These are phyloP conservation scores for Cyclotella distinguenda DNA, from an alignment of 108 stramenopile genomes.

Conservation along the genomic window DNA sequence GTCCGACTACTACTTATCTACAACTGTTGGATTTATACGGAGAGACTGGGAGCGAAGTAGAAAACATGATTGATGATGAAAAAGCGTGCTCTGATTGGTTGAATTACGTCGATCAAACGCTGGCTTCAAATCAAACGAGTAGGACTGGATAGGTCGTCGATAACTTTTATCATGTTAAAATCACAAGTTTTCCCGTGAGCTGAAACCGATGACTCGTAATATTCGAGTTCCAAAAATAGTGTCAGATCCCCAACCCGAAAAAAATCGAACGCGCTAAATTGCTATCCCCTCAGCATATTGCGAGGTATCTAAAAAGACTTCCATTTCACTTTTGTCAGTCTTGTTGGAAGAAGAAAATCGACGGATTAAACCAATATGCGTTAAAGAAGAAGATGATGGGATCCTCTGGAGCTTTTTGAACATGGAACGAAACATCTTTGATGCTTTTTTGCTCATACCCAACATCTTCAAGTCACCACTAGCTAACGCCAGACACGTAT, in stretches of 20 bases:
- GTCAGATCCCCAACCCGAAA: too few relatives aligned
- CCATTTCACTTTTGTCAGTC: constrained; percentile 8
- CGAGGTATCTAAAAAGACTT: constrained; percentile 1
- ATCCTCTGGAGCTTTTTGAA: constrained; percentile 9
- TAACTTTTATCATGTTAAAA: neutral
- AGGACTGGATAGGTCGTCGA: constrained; percentile 5
- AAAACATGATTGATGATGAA: constrained; percentile 6
- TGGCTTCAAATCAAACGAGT: neutral
- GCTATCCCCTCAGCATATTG: constrained; percentile 9
- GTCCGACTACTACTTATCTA: constrained; percentile 24
- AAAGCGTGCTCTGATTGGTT: constrained; percentile 39
- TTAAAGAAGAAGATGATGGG: constrained; percentile 7
- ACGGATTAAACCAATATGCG: neutral
- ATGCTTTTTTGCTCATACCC: constrained; percentile 42
- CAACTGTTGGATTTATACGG: constrained; percentile 44
- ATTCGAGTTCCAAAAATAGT: too few relatives aligned
- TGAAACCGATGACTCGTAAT: too few relatives aligned
- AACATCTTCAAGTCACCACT: constrained; percentile 30
- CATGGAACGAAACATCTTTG: constrained; percentile 17
- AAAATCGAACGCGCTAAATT: too few relatives aligned
- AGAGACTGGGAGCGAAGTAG: neutral
- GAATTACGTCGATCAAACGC: constrained; percentile 30
- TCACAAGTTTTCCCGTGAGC: too few relatives aligned
- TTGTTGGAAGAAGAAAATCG: neutral
- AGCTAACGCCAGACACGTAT: constrained; percentile 33